Base-by-base conservation (phyloP, 805 yeast genomes). In the Yamadazyma sp. region DNA sequence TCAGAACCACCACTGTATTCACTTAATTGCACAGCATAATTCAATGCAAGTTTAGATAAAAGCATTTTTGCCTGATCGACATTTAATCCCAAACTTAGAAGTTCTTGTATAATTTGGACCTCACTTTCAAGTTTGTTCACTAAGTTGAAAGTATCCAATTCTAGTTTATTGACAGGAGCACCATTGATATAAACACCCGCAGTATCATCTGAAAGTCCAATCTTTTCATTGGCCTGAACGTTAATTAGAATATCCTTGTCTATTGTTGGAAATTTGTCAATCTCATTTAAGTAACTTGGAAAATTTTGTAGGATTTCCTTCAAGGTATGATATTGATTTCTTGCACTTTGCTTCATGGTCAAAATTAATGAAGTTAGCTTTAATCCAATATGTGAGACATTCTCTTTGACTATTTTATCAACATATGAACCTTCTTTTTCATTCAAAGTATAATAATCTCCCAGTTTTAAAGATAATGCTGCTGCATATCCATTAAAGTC, bases 171-270 rank as follows among this genome's bases (percentile, higher is more conserved):
- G 1, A 80, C 54, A 1, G 79, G 66, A 0, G 82, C 75, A 1
- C 95, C 95, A 55, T 88, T 86, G 13, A 87, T 48, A 42, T 76
- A 82, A 2, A 89, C 39, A 1, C 83, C 84, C 21, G 62, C 50
- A 1, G 65, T 50, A 2, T 63, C 69, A 5, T 62, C 46, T 1
- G 65, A 50, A 2, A 66, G 44, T 0, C 78, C 79, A 30, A 44
- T 38, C 5, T 25, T 23, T 22, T 44, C 40, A 27, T 44, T 44
- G 8, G 39, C 35, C 3, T 46, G 33, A 1, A 65, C 46, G 19
- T 49, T 35, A 10, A 27, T 31, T 11, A 15, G 6, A 17, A 28
- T 20, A 7, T 28, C 31, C 7, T 28, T 13, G 9, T 9, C 12
- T 20, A 28, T 16, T 6, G 14, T 6, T 28, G 15, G 7, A 11